A percentile compares a stretch with the other conserved stretches of the same genome.
phyloP scores from a whole-genome alignment of 179 eudicot genomes.

The Silene noctiflora region DNA sequence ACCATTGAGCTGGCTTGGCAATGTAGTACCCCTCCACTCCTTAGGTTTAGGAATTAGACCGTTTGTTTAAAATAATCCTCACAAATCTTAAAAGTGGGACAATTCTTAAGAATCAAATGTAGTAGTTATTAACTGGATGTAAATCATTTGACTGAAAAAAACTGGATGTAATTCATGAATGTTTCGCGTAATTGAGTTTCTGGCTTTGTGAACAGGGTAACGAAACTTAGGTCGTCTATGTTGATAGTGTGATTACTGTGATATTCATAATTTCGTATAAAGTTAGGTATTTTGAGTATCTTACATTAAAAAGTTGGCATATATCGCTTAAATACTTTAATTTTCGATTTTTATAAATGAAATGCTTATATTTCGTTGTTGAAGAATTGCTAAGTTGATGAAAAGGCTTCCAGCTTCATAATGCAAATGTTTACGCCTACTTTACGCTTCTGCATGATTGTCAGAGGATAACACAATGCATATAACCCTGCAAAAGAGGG shows the following conservation, averaged over 20 bases:
- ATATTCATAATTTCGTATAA: too few relatives aligned
- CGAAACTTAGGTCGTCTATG: not conserved
- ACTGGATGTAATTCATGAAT: not conserved
- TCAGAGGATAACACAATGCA: conserved; percentile 85
- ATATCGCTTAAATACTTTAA: not conserved
- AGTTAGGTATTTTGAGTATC: not conserved
- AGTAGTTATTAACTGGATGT: too few relatives aligned
- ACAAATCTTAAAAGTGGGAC: too few relatives aligned
- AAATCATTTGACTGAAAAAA: too few relatives aligned
- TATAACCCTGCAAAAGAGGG: conserved; percentile 91
- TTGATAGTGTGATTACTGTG: not conserved
- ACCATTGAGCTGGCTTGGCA: not conserved
- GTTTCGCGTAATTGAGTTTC: not conserved
- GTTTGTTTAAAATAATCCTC: too few relatives aligned
- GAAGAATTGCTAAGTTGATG: not conserved
- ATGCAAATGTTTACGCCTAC: not conserved
- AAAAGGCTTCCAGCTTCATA: not conserved
- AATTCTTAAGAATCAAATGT: too few relatives aligned
- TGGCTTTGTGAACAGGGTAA: not conserved
- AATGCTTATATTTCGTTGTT: not conserved
- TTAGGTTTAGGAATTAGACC: too few relatives aligned
- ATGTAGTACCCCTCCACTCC: not conserved
- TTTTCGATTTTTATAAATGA: not conserved
- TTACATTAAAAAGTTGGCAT: not conserved
- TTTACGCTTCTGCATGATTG: conserved; percentile 11